Evolutionary conservation across 2,329 filamentous ascomycete species (phyloP), one percentile per base, ranked within the genome.

Genomic region (Pseudogymnoascus verrucosus): DNA sequence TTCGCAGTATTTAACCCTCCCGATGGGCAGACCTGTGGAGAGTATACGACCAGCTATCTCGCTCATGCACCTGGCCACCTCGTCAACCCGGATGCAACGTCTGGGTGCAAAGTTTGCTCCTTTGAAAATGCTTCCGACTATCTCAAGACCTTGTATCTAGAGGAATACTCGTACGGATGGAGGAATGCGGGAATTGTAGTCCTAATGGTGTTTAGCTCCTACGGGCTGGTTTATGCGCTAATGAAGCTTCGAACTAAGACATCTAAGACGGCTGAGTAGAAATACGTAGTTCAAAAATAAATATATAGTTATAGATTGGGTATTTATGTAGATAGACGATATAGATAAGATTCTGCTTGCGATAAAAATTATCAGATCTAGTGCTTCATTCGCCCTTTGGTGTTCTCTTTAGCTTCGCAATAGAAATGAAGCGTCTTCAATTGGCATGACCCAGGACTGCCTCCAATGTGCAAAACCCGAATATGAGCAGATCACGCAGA

Each of bases 121-220:
- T 90, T 84, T 71, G 73, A 72, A 1, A 74, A 70, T 16, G 87
- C 85, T 0, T 77, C 79, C 5, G 86, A 88, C 64, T 90, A 87
- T 67, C 71, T 90, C 2, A 68, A 73, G 1, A 83, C 78, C 0
- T 66, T 90, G 11, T 88, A 89, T 69, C 68, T 90, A 6, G 77
- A 78, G 1, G 78, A 84, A 3, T 84, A 88, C 67, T 83, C 79
- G 65, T 85, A 85, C 67, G 87, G 85, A 0, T 90, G 88, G 88
- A 79, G 88, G 60, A 79, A 90, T 72, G 83, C 84, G 0, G 87
- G 71, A 1, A 79, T 80, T 44, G 77, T 77, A 7, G 77, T 76
- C 2, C 66, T 79, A 2, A 80, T 79, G 67, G 78, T 74, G 57
- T 68, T 78, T 60, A 72, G 71, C 1, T 75, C 74, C 1, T 80